Evolutionary conservation across 768 basidiomycete genomes (phyloP).

Genomic region (Phanerochaete sordida): DNA sequence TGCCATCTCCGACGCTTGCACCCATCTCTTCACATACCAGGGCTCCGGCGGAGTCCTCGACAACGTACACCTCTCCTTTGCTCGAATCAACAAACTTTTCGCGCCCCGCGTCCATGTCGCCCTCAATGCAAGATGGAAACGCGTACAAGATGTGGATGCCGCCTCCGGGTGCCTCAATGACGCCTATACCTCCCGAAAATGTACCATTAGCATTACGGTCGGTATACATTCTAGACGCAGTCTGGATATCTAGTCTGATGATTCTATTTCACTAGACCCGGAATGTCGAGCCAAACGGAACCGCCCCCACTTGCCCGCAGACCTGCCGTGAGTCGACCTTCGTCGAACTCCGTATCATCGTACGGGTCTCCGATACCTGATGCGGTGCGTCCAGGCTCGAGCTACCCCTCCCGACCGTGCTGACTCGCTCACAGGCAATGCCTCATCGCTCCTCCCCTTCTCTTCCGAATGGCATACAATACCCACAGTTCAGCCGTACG

Average conservation of each 20-base stretch:
- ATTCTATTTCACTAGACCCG: not conserved
- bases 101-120: not conserved
- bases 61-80: slow-evolving; percentile 4
- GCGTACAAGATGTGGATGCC: slow-evolving; percentile 15
- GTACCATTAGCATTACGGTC: slow-evolving; percentile 3
- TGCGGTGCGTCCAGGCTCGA: too few relatives aligned
- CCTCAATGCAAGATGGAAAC: not conserved
- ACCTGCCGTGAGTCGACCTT: slow-evolving; percentile 37
- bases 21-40: slow-evolving; percentile 1
- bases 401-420: too few relatives aligned
- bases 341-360: slow-evolving; percentile 38
- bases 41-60: slow-evolving; percentile 12
- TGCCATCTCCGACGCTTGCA: slow-evolving; percentile 1
- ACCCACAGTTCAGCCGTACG: slow-evolving; percentile 44
- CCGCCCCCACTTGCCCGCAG: slow-evolving; percentile 30
- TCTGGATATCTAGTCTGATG: not conserved
- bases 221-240: not conserved
- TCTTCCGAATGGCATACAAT: slow-evolving; percentile 47
- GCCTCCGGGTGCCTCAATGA: not conserved
- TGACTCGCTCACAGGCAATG: slow-evolving; percentile 28
- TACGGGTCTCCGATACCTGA: slow-evolving; percentile 43
- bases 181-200: not conserved
- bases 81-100: slow-evolving; percentile 5
- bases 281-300: not conserved
- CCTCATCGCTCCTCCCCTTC: slow-evolving; percentile 34